Conservation (phyloP, 2,329 filamentous ascomycete species). For the Purpureocillium takamizusanense region DNA sequence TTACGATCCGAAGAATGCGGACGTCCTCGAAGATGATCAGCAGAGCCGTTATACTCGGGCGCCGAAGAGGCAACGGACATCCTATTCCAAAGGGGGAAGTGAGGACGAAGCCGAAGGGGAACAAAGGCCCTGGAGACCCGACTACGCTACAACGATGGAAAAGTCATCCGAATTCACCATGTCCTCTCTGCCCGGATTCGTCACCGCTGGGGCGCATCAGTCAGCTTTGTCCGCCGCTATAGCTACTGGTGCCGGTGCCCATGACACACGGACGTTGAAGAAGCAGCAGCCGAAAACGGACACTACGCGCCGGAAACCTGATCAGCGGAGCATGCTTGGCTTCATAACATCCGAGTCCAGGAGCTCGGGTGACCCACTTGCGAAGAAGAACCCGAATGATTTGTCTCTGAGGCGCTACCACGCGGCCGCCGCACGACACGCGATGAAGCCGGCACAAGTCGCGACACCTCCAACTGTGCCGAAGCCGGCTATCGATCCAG, state of each 20-base stretch:
- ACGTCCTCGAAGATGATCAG: slow-evolving; percentile 9
- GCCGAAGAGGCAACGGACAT: slow-evolving; percentile 19
- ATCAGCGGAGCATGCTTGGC: slow-evolving; percentile 32
- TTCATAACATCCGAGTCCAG: slow-evolving; percentile 24
- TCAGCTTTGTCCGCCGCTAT: slow-evolving; percentile 21
- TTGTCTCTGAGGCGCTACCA: slow-evolving; percentile 16
- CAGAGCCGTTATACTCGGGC: slow-evolving; percentile 12
- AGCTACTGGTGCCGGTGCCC: slow-evolving; percentile 10
- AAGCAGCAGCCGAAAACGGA: slow-evolving; percentile 13
- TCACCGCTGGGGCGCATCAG: slow-evolving; percentile 49
- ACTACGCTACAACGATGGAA: slow-evolving; percentile 55
- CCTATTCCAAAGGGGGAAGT: slow-evolving; percentile 7
- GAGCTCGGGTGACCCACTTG: slow-evolving; percentile 4
- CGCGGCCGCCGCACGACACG: slow-evolving; percentile 13
- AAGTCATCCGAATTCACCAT: slow-evolving; percentile 49
- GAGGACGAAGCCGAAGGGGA: slow-evolving; percentile 12
- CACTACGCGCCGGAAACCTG: slow-evolving; percentile 22
- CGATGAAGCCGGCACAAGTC: slow-evolving; percentile 5
- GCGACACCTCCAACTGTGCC: slow-evolving; percentile 3
- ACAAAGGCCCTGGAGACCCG: slow-evolving; percentile 26
- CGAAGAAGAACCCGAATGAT: slow-evolving; percentile 8
- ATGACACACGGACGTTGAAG: slow-evolving; percentile 7
- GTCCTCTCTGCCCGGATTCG: slow-evolving; percentile 48
- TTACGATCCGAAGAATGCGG: slow-evolving; percentile 25
- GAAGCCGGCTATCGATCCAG: slow-evolving; percentile 17